Percentiles rank a stretch among this genome's conserved stretches.
These are phyloP conservation scores for Syzygium grande DNA, from an alignment of 345 rosid species.

Conservation along the genomic window DNA sequence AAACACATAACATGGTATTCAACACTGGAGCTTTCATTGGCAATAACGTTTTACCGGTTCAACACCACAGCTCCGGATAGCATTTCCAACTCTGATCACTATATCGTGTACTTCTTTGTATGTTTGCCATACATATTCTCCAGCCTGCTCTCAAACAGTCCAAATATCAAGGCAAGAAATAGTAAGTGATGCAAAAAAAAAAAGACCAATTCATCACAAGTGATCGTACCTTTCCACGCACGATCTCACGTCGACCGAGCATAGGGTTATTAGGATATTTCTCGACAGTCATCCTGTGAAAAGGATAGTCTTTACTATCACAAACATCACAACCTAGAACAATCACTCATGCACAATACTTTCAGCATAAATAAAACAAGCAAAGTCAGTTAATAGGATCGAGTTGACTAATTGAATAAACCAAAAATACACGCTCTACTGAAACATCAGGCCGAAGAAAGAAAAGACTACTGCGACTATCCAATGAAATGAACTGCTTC, in stretches of 20 bases:
- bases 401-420: neutral
- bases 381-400: neutral
- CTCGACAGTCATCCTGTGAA: constrained; percentile 63
- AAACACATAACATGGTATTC: neutral
- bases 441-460: neutral
- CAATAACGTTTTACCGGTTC: constrained; percentile 43
- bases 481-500: neutral
- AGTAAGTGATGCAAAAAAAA: neutral
- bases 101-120: constrained; percentile 71
- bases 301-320: neutral
- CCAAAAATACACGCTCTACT: neutral
- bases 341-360: neutral
- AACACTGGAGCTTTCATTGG: neutral
- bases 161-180: neutral
- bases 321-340: neutral
- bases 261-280: constrained; percentile 63
- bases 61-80: constrained; percentile 76
- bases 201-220: neutral
- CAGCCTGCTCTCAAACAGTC: constrained; percentile 43
- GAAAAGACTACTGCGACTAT: neutral
- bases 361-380: neutral
- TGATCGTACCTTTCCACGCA: constrained; percentile 53
- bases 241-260: constrained; percentile 86
- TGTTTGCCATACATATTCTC: constrained; percentile 79
- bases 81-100: constrained; percentile 75